Evolutionary conservation across 495 filamentous ascomycete genomes (phyloP), one percentile per base, ranked within the genome.

Genomic region (Umbilicaria muhlenbergii): DNA sequence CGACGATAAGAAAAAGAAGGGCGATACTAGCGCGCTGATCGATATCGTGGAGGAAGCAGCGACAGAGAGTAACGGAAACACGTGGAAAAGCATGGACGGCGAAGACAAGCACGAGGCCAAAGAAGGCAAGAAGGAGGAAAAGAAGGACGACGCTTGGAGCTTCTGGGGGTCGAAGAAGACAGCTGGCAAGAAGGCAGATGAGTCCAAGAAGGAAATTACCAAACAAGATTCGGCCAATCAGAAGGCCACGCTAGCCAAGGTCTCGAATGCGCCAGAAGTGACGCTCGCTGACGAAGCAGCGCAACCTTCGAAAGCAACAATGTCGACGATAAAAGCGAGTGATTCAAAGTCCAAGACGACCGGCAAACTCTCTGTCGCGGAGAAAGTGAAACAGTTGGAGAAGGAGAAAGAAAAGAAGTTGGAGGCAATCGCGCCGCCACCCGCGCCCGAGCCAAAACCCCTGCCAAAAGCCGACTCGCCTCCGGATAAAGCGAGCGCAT

Each of bases 181-280:
- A 58, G 68, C 70, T 41, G 73, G 71, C 51, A 71, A 71, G 51
- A 74, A 79, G 45, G 64, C 68, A 19, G 74, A 79, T 48, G 53
- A 57, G 5, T 66, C 73, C 11, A 70, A 69, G 51, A 79, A 77
- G 55, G 66, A 71, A 43, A 58, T 58, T 58, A 51, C 24, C 11
- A 46, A 53, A 43, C 39, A 40, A 38, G 39, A 40, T 35, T 14
- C 15, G 44, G 39, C 55, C 53, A 58, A 58, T 58, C 50, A 58
- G 14, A 51, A 41, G 32, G 42, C 32, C 11, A 36, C 55, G 45
- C 55, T 47, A 53, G 44, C 33, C 13, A 50, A 49, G 38, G 28
- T 33, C 14, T 48, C 36, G 55, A 58, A 58, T 18, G 55, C 47
- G 50, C 60, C 65, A 53, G 58, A 56, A 49, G 44, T 47, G 39